A percentile compares a stretch with the other conserved stretches of the same genome.
phyloP scores from a whole-genome alignment of 148 eudicot genomes.

The Rhododendron ovatum region DNA sequence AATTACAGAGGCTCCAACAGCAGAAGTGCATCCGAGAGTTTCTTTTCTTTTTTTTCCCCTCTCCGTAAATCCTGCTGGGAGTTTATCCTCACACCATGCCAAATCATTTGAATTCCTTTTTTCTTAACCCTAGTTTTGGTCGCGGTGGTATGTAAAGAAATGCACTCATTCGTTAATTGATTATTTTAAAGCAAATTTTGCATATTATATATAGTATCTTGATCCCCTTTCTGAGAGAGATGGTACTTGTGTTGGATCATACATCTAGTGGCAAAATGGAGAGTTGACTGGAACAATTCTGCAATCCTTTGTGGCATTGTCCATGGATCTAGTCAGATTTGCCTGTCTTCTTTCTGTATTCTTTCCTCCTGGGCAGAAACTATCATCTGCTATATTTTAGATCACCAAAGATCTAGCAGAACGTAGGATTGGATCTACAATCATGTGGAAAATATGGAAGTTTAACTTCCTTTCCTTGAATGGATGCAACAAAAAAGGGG shows the following conservation, averaged over 20 bases:
- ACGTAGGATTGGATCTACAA: neutral
- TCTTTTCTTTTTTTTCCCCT: neutral
- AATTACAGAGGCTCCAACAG: neutral
- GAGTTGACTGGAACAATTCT: neutral
- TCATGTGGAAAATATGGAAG: neutral
- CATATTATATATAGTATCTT: neutral
- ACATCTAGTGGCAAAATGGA: neutral
- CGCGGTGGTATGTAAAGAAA: conserved; percentile 3
- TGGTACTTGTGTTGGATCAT: neutral
- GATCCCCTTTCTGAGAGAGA: neutral
- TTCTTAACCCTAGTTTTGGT: neutral
- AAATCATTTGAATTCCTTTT: neutral
- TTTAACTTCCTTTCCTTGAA: neutral
- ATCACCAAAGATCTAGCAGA: neutral
- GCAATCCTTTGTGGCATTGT: neutral
- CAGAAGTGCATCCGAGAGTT: neutral
- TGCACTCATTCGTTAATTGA: conserved; percentile 19
- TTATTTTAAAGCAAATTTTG: conserved; percentile 1
- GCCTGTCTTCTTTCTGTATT: neutral
- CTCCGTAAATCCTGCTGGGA: conserved; percentile 8
- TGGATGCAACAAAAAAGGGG: neutral
- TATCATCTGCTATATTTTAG: neutral
- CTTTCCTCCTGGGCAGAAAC: neutral
- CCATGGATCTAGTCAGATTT: neutral
- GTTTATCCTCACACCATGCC: neutral